Evolutionary conservation across 129 eudicot genomes (phyloP), one percentile per base, ranked within the genome.

Genomic region (Solidago caesia): DNA sequence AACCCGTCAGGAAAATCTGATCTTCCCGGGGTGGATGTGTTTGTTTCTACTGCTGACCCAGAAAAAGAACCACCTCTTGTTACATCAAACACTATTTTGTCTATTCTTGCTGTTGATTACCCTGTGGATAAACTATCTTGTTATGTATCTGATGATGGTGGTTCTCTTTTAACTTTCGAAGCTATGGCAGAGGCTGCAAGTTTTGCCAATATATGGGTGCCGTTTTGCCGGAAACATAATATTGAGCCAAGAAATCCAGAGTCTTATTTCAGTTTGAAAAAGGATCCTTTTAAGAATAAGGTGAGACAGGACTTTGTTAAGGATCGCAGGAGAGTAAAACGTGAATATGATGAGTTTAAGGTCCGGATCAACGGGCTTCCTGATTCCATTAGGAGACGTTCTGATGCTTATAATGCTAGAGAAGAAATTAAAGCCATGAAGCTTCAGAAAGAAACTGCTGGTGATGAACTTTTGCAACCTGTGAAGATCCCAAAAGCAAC

Each of bases 181-280:
- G 92, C 92, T 52, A 85, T 88, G 92, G 92, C 89, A 13, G 92
- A 88, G 68, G 92, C 92, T 33, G 92, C 92, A 55, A 88, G 92
- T 42, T 88, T 88, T 68, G 89, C 92, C 6, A 78, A 88, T 65
- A 14, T 82, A 73, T 88, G 92, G 92, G 92, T 82, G 16, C 92
- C 92, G 6, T 88, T 88, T 78, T 88, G 92, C 55, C 80, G 92
- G 15, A 88, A 88, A 25, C 87, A 88, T 82, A 70, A 75, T 41
- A 88, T 88, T 12, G 92, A 88, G 79, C 92, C 89, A 1, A 82
- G 92, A 71, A 88, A 88, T 59, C 93, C 93, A 0, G 93, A 88
- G 33, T 80, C 88, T 5, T 88, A 88, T 73, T 88, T 88, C 67
- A 73, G 43, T 72, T 75, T 88, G 80, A 88, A 85, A 67, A 73